Base-by-base conservation (phyloP, 371 early-diverging fungal species). In the Coemansia sp. region DNA sequence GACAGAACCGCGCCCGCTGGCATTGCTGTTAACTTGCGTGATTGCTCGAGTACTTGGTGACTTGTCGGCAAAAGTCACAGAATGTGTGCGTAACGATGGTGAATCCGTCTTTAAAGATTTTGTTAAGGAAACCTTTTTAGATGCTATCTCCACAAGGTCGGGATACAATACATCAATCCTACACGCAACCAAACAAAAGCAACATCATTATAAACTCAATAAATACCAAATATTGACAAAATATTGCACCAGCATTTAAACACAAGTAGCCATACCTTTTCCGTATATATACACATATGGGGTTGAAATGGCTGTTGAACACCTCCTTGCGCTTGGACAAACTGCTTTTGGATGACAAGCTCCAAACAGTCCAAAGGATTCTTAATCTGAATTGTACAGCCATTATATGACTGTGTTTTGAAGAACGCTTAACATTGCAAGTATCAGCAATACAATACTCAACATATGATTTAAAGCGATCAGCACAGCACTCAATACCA, bases 291-390 rank as follows among this genome's bases (percentile, higher is more conserved):
- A 4, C 5, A 14, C 3, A 1, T 8, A 58, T 39, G 24, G 39
- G 1, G 5, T 40, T 5, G 0, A 37, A 10, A 29, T 47, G 22
- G 1, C 13, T 31, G 2, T n/a, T 10, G 21, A 53, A 37, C n/a
- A 1, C 24, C 0, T 0, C 10, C 18, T 53, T 50, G 18, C 29
- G 53, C 53, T 5, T 5, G 2, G 14, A n/a, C 13, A 22, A 29
- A 13, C 6, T 29, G 31, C 21, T 16, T 13, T 29, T n/a, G 13
- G 1, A 31, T 18, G 60, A 22, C 27, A 5, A 21, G 31, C 27
- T 53, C 66, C 66, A 66, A 39, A 66, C 66, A 1, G 26, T 40
- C 67, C 67, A 67, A 48, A 67, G 61, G 0, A 22, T 16, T 4
- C 21, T 21, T 21, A 21, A 21, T 21, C 5, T 18, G 8, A 10